Percentiles rank a stretch among this genome's conserved stretches.
Evolutionary conservation across 1,139 yeast species (phyloP).

Genomic region (Hemisphaericaspora xylanilytica): DNA sequence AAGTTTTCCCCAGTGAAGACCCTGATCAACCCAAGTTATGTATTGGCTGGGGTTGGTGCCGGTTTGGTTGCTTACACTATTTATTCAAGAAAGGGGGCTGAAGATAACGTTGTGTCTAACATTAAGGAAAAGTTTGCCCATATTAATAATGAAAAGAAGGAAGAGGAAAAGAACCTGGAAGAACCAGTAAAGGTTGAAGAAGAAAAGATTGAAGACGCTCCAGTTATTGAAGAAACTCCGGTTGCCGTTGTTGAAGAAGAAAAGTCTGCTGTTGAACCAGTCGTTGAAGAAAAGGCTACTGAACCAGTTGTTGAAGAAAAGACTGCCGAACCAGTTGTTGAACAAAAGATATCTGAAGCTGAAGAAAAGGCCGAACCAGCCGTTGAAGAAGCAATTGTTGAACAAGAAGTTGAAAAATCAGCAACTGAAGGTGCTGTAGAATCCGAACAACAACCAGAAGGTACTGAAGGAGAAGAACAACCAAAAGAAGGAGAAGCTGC

Average conservation of each 20-base stretch:
- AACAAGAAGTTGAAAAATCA: conserved; percentile 1
- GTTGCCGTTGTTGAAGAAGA: background rate
- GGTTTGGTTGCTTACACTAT: background rate
- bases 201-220: background rate
- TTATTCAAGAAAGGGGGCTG: background rate
- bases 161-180: background rate
- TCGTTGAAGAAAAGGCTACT: conserved; percentile 1
- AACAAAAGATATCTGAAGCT: conserved; percentile 3
- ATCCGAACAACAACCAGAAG: conserved; percentile 16
- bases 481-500: conserved; percentile 55
- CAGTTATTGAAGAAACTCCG: background rate
- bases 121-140: background rate
- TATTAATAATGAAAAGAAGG: background rate
- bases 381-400: background rate
- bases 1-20: background rate
- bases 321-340: conserved; percentile 4
- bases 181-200: background rate
- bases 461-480: conserved; percentile 13
- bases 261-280: background rate
- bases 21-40: background rate
- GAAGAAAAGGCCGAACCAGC: background rate
- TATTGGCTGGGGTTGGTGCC: background rate
- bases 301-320: conserved; percentile 1
- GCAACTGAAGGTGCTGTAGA: conserved; percentile 7
- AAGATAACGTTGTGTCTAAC: conserved; percentile 1